A percentile compares a stretch with the other conserved stretches of the same genome.
These are phyloP conservation scores for Chytriomyces sp. DNA, from an alignment of 192 early-diverging fungal species.

Conservation along the genomic window DNA sequence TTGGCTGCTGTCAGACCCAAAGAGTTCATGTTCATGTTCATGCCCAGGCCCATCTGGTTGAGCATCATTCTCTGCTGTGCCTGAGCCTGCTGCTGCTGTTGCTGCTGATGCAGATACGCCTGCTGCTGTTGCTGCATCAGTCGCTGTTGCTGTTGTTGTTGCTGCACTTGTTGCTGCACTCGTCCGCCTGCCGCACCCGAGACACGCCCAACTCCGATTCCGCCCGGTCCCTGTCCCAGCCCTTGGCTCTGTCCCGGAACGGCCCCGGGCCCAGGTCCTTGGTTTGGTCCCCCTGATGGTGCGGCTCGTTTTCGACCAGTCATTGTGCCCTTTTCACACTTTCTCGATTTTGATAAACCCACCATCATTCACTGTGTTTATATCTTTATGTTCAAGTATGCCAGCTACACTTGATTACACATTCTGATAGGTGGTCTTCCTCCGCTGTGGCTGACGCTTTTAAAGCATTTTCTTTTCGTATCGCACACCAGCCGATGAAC, in stretches of 20 bases:
- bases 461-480: constrained; percentile 41
- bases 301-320: no score
- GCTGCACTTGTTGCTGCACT: not conserved
- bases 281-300: no score
- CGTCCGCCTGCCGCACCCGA: not conserved
- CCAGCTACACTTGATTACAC: no score
- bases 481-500: constrained; percentile 46
- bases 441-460: not conserved
- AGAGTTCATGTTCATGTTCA: no score
- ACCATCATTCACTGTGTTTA: no score
- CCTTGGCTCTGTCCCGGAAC: not conserved
- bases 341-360: no score
- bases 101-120: not conserved
- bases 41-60: no score
- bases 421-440: not conserved
- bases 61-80: no score
- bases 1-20: no score
- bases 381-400: no score
- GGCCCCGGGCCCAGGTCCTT: no score
- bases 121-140: not conserved
- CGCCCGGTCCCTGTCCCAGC: not conserved
- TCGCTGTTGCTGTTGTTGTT: constrained; percentile 1
- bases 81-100: constrained; percentile 3
- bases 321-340: no score
- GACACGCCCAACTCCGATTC: not conserved